Conservation (phyloP, 192 early-diverging fungal species). For the Haplosporangium gracile region DNA sequence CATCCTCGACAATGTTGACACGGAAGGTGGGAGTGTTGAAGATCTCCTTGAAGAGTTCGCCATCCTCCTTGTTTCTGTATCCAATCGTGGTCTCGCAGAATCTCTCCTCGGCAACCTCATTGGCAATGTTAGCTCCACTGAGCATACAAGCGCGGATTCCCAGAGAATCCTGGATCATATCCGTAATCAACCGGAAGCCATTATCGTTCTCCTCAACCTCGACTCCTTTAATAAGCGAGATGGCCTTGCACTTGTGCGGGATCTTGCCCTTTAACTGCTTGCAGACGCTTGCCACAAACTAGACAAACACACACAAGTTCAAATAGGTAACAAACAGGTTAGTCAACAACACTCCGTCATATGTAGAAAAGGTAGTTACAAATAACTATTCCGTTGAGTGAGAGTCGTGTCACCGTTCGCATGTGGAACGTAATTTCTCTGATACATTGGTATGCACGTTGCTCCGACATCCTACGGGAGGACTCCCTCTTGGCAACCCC, state of each 20-base stretch:
- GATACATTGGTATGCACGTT: conserved; percentile 17
- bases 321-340: not conserved
- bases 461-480: not conserved
- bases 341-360: not conserved
- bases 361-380: not conserved
- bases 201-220: conserved; percentile 69
- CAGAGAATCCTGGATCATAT: conserved; percentile 63
- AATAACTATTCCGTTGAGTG: not conserved
- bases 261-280: conserved; percentile 82
- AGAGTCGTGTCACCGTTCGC: not conserved
- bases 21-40: conserved; percentile 92
- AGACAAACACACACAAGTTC: not conserved
- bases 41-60: conserved; percentile 77
- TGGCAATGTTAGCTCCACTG: conserved; percentile 96
- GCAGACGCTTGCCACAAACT: conserved; percentile 85
- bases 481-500: not conserved
- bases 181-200: conserved; percentile 83
- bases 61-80: conserved; percentile 75
- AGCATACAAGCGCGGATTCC: conserved; percentile 83
- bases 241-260: conserved; percentile 79
- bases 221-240: conserved; percentile 95
- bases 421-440: conserved; percentile 9
- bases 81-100: conserved; percentile 97
- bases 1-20: conserved; percentile 84
- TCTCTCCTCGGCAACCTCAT: conserved; percentile 91